Evolutionary conservation across 371 early-diverging fungal species (phyloP).

Genomic region (Choanephora cucurbitarum): DNA sequence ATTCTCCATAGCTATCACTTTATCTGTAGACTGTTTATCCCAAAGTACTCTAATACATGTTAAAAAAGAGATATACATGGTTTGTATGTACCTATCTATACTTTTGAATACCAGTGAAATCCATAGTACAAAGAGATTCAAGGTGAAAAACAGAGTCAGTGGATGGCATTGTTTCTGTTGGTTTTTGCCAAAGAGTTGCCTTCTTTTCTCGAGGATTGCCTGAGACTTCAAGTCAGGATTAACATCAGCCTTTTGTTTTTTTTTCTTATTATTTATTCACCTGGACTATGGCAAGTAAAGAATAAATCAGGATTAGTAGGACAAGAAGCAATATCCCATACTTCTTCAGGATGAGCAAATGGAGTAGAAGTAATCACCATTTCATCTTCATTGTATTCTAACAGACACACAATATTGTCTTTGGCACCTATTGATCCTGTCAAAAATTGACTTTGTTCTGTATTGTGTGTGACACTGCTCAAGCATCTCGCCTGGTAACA

Average conservation of each 20-base stretch:
- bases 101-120: slow-evolving; percentile 16
- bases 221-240: slow-evolving; percentile 27
- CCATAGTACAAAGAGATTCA: slow-evolving; percentile 10
- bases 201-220: slow-evolving; percentile 30
- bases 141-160: slow-evolving; percentile 4
- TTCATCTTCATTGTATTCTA: slow-evolving; percentile 76
- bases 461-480: slow-evolving; percentile 60
- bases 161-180: slow-evolving; percentile 23
- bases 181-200: slow-evolving; percentile 41
- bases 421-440: slow-evolving; percentile 72
- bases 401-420: slow-evolving; percentile 63
- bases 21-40: slow-evolving; percentile 30
- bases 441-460: slow-evolving; percentile 72
- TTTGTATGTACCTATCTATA: too few species aligned
- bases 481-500: slow-evolving; percentile 70
- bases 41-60: slow-evolving; percentile 41
- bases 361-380: slow-evolving; percentile 60
- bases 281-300: slow-evolving; percentile 65
- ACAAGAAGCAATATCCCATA: slow-evolving; percentile 70
- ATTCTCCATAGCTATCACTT: slow-evolving; percentile 29
- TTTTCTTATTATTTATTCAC: slow-evolving; percentile 26
- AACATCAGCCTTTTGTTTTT: not conserved
- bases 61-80: too few species aligned
- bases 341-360: slow-evolving; percentile 71
- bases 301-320: slow-evolving; percentile 63